Evolutionary conservation across 148 eudicot genomes (phyloP).

Genomic region (Rhododendron molle): DNA sequence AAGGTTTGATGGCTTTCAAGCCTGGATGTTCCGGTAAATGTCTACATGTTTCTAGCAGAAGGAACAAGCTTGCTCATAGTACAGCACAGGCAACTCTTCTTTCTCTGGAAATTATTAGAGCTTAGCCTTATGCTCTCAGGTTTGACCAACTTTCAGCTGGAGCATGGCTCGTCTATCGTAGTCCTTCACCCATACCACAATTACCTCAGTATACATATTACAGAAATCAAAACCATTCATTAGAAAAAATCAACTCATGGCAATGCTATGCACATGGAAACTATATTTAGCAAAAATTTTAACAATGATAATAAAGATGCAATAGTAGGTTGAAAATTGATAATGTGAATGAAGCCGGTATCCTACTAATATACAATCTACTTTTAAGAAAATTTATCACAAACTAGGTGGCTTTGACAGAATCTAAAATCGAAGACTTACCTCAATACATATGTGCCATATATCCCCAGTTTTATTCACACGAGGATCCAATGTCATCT

Average conservation of each 20-base stretch:
- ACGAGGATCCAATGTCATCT: constrained; percentile 60
- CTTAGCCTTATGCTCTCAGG: neutral
- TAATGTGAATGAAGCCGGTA: neutral
- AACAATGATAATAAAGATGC: neutral
- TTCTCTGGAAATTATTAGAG: neutral
- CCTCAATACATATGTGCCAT: constrained; percentile 95
- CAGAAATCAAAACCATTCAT: neutral
- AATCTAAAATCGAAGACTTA: constrained; percentile 23
- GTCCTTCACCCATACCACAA: neutral
- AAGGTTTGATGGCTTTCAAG: neutral
- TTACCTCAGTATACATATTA: neutral
- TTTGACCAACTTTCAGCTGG: neutral
- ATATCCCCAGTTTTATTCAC: constrained; percentile 79
- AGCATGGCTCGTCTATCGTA: neutral
- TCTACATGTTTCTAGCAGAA: neutral
- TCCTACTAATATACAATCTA: neutral
- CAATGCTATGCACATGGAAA: neutral
- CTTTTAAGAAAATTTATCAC: constrained; percentile 2
- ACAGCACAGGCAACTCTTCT: neutral
- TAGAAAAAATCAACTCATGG: neutral
- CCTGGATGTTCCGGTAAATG: neutral
- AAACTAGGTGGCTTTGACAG: neutral
- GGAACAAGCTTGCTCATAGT: neutral
- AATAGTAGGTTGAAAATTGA: neutral
- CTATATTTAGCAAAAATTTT: neutral